Base-by-base conservation (phyloP, 2,329 filamentous ascomycete species). In the Malbranchea cinnamomea region DNA sequence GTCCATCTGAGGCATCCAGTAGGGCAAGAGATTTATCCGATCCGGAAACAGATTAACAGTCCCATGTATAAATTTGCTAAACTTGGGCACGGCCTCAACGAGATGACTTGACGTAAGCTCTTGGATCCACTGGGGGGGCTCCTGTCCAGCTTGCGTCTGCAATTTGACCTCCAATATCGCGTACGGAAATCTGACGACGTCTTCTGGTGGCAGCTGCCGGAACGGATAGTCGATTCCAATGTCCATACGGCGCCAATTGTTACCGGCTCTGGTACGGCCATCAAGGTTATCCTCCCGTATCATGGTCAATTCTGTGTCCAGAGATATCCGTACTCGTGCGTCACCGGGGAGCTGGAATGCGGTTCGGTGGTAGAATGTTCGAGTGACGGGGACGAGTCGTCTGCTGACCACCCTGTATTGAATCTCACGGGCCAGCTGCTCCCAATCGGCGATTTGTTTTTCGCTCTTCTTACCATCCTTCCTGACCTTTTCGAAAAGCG, bases 1-100 rank as follows among this genome's bases (percentile, higher is more conserved):
- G 42, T 92, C 77, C 89, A 98, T 98, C 57, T 98, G 89, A 1
- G 89, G 89, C 65, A 87, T 81, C 89, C 89, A 98, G 63, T 82
- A 98, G 1, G 89, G 89, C 4, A 98, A 65, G 8, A 98, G 67
- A 27, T 94, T 65, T 54, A 98, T 98, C 32, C 79, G 74, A 25
- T 75, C 69, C 0, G 85, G 85, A 53, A 94, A 91, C 26, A 98
- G 60, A 7, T 73, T 80, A 6, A 87, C 87, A 2, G 78, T 84
- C 35, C 89, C 89, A 54, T 98, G 89, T 35, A 98, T 95, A 54
- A 95, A 98, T 59, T 98, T 98, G 48, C 84, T 94, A 57, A 95
- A 98, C 52, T 98, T 98, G 38, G 89, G 89, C 2, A 98, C 85
- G n/a, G 89, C 85, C 59, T 98, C 89, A 2, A 98, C 89, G 10